These are phyloP conservation scores for Bretschneidera sinensis DNA, from an alignment of 345 rosid species.

Conservation along the genomic window DNA sequence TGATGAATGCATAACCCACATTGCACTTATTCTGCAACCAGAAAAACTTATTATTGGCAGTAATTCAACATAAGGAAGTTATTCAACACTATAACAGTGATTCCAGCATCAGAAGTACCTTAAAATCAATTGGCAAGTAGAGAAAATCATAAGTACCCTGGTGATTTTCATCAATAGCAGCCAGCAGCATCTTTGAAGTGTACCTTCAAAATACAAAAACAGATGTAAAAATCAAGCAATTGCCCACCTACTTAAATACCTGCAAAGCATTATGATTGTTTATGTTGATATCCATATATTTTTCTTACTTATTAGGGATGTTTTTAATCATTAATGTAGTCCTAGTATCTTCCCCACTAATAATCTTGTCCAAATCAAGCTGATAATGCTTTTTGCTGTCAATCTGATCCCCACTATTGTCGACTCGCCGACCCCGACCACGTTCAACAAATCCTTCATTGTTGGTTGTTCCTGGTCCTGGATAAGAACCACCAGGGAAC, in stretches of 20 bases:
- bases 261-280: background rate
- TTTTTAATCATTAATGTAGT: constrained; percentile 93
- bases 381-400: constrained; percentile 67
- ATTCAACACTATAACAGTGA: constrained; percentile 4
- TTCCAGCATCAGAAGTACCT: constrained; percentile 38
- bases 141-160: constrained; percentile 82
- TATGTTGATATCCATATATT: constrained; percentile 1
- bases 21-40: constrained; percentile 93
- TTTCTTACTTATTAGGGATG: constrained; percentile 88
- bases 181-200: constrained; percentile 93
- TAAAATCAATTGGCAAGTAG: constrained; percentile 87
- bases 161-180: constrained; percentile 89
- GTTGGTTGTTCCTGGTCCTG: constrained; percentile 40
- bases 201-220: constrained; percentile 47
- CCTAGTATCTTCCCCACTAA: constrained; percentile 63
- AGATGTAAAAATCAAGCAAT: constrained; percentile 15
- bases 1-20: constrained; percentile 94
- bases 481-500: constrained; percentile 45
- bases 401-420: constrained; percentile 40
- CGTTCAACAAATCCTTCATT: constrained; percentile 53
- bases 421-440: constrained; percentile 35
- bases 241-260: background rate
- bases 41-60: constrained; percentile 14
- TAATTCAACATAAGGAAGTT: constrained; percentile 7
- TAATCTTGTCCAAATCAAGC: constrained; percentile 76